Percentiles rank a stretch among this genome's conserved stretches.
Conservation (phyloP, 2,329 filamentous ascomycete species). For the Beauveria scarabaeidicola region DNA sequence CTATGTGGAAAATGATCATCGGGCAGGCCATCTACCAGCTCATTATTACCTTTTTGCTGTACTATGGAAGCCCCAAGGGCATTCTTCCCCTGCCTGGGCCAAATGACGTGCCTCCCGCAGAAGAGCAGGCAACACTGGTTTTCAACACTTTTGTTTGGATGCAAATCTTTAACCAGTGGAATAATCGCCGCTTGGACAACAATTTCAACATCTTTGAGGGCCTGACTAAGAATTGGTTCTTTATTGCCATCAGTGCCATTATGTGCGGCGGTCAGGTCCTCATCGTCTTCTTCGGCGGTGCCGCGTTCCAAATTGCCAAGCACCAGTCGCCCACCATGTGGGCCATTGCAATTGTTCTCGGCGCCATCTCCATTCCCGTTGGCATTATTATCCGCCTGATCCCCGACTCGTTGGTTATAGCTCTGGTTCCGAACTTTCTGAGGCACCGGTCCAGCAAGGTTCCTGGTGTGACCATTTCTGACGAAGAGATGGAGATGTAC, state of each 20-base stretch:
- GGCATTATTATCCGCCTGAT: conserved; percentile 74
- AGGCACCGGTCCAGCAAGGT: conserved; percentile 39
- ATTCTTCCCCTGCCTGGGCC: conserved; percentile 33
- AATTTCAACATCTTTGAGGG: conserved; percentile 93
- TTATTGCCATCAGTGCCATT: conserved; percentile 72
- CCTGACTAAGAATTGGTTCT: conserved; percentile 77
- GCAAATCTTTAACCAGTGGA: conserved; percentile 98
- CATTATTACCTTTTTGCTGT: conserved; percentile 67
- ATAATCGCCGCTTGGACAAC: conserved; percentile 92
- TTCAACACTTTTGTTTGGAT: conserved; percentile 99
- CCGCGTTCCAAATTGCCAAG: conserved; percentile 64
- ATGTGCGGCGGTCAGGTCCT: conserved; percentile 87
- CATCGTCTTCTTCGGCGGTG: conserved; percentile 80
- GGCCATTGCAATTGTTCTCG: conserved; percentile 79
- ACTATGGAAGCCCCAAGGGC: conserved; percentile 55
- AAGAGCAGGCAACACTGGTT: conserved; percentile 67
- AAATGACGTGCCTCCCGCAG: conserved; percentile 31
- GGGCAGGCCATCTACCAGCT: conserved; percentile 89
- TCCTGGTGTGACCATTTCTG: conserved; percentile 52
- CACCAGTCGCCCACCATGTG: conserved; percentile 67
- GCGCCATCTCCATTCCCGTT: conserved; percentile 75
- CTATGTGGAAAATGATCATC: conserved; percentile 99
- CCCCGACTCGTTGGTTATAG: conserved; percentile 59
- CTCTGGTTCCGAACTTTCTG: conserved; percentile 44
- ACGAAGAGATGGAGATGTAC: conserved; percentile 61